A percentile compares a stretch with the other conserved stretches of the same genome.
These are phyloP conservation scores for Forsythia suspensa DNA, from an alignment of 257 asterid species.

Conservation along the genomic window DNA sequence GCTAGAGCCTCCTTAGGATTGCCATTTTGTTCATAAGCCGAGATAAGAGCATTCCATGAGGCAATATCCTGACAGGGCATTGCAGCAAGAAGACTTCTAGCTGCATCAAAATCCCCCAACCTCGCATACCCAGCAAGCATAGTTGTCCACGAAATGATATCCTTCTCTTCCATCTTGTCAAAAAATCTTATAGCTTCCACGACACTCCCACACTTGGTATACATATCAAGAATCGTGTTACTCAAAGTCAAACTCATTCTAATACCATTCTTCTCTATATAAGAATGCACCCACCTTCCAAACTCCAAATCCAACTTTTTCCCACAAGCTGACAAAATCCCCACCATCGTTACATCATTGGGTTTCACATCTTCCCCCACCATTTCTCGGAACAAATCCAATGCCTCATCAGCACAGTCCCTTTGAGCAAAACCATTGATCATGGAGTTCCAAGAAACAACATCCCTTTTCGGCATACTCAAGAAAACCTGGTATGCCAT, in stretches of 20 bases:
- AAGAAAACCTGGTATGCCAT: constrained; percentile 53
- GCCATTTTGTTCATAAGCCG: constrained; percentile 71
- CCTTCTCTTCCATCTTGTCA: constrained; percentile 59
- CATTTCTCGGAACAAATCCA: constrained; percentile 56
- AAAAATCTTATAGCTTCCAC: constrained; percentile 54
- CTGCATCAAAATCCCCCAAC: constrained; percentile 54
- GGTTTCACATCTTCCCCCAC: constrained; percentile 56
- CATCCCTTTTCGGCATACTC: constrained; percentile 57
- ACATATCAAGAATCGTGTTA: constrained; percentile 79
- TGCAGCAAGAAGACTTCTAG: constrained; percentile 51
- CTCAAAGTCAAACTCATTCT: constrained; percentile 41
- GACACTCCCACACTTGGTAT: constrained; percentile 65
- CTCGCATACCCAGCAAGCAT: constrained; percentile 74
- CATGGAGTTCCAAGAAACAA: constrained; percentile 86
- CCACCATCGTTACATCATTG: constrained; percentile 67
- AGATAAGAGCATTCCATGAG: constrained; percentile 80
- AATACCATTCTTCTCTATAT: constrained; percentile 51
- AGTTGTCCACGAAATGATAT: constrained; percentile 67
- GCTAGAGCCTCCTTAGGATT: constrained; percentile 67
- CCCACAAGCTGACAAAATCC: constrained; percentile 60
- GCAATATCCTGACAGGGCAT: constrained; percentile 63
- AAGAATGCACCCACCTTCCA: constrained; percentile 62
- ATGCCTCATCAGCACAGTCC: constrained; percentile 47
- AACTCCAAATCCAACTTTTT: constrained; percentile 55
- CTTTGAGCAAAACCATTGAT: constrained; percentile 61